phyloP scores from a whole-genome alignment of 2,329 filamentous ascomycete genomes.

The Alternaria arborescens region DNA sequence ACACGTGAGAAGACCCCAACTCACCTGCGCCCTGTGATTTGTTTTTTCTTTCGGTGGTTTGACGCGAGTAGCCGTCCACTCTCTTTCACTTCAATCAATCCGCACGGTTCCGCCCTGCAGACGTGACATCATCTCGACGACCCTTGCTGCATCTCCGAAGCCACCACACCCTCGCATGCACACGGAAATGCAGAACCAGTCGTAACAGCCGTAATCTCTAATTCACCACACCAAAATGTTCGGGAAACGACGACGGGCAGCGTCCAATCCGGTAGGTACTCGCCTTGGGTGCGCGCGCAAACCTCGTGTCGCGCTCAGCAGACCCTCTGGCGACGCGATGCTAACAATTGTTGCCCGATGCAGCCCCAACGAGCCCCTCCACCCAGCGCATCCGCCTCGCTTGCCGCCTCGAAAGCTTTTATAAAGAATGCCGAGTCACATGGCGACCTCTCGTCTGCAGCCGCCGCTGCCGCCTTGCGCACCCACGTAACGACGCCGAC shows the following conservation, averaged over 20 bases:
- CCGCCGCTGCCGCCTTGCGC: constrained; percentile 84
- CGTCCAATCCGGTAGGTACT: constrained; percentile 46
- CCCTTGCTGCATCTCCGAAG: constrained; percentile 18
- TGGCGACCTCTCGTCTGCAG: constrained; percentile 78
- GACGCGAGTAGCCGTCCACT: constrained; percentile 10
- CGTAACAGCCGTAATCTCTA: constrained; percentile 33
- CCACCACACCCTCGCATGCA: constrained; percentile 11
- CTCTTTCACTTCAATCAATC: constrained; percentile 10
- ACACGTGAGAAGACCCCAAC: neutral
- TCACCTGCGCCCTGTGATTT: neutral
- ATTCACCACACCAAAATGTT: constrained; percentile 42
- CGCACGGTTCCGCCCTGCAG: constrained; percentile 16
- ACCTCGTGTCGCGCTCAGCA: constrained; percentile 3
- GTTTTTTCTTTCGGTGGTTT: constrained; percentile 1
- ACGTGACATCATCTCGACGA: constrained; percentile 31
- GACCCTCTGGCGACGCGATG: constrained; percentile 18
- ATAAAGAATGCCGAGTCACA: constrained; percentile 71
- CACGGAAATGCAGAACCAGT: constrained; percentile 34
- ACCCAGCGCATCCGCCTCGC: constrained; percentile 76
- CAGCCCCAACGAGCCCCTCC: constrained; percentile 49
- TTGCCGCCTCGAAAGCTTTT: constrained; percentile 84
- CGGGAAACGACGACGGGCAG: constrained; percentile 40
- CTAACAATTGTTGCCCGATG: constrained; percentile 32
- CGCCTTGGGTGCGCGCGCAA: constrained; percentile 8
- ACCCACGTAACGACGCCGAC: constrained; percentile 80